A percentile compares a stretch with the other conserved stretches of the same genome.
Evolutionary conservation across 2,329 filamentous ascomycete genomes (phyloP).

Genomic region (Neopestalotiopsis clavispora): DNA sequence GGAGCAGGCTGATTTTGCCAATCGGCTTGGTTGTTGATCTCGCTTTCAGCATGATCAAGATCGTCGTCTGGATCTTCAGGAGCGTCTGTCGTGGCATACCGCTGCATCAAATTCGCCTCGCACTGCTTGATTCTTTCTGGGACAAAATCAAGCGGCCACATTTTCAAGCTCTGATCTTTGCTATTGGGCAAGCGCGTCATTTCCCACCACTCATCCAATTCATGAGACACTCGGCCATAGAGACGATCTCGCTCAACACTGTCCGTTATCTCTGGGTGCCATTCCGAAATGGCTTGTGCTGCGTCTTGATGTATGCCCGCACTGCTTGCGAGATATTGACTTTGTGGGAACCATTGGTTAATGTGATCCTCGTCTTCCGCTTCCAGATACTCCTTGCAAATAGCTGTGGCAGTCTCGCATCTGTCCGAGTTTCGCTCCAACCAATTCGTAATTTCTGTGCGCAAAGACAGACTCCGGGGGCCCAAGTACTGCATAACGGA

Average conservation of each 20-base stretch:
- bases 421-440: constrained; percentile 64
- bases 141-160: constrained; percentile 66
- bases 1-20: constrained; percentile 47
- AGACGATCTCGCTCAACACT: constrained; percentile 63
- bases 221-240: constrained; percentile 66
- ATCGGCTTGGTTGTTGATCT: constrained; percentile 33
- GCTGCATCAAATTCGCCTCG: constrained; percentile 62
- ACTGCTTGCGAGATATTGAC: constrained; percentile 54
- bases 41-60: constrained; percentile 43
- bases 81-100: constrained; percentile 50
- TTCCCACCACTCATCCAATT: constrained; percentile 70
- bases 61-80: constrained; percentile 38
- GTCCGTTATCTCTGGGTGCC: constrained; percentile 57
- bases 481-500: constrained; percentile 55
- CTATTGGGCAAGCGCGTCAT: constrained; percentile 64
- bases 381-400: constrained; percentile 60
- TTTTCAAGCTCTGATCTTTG: constrained; percentile 61
- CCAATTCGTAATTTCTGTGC: constrained; percentile 66
- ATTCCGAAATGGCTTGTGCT: constrained; percentile 51
- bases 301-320: constrained; percentile 40
- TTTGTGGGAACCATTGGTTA: constrained; percentile 52
- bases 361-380: constrained; percentile 53
- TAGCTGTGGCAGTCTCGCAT: constrained; percentile 58
- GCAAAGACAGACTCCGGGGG: constrained; percentile 61
- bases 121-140: constrained; percentile 62